Percentiles rank a stretch among this genome's conserved stretches.
phyloP scores from a whole-genome alignment of 257 asterid genomes.

The Petrea volubilis region DNA sequence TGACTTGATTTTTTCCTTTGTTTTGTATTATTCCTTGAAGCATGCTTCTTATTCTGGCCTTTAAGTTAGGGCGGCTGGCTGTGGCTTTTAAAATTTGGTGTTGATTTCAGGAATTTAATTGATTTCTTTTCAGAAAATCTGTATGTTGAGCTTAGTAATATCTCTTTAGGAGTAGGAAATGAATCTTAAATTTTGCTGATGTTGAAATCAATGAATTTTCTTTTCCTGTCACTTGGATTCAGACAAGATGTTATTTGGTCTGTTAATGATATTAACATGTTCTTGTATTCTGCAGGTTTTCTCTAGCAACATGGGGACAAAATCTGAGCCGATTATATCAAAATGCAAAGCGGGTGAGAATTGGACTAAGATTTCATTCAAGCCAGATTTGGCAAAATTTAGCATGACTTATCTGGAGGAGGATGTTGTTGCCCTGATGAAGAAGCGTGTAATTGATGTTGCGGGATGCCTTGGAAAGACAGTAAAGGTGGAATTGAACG shows the following conservation, averaged over 20 bases:
- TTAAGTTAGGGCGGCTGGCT: neutral
- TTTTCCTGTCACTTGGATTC: neutral
- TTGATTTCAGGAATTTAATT: neutral
- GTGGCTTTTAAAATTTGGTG: neutral
- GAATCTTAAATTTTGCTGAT: too few relatives aligned
- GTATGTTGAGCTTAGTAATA: too few relatives aligned
- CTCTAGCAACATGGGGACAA: constrained; percentile 83
- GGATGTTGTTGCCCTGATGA: constrained; percentile 94
- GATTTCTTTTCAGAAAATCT: too few relatives aligned
- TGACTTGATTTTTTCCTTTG: neutral
- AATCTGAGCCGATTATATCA: constrained; percentile 68
- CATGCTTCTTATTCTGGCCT: neutral
- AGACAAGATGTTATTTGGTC: too few relatives aligned
- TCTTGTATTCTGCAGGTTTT: constrained; percentile 57
- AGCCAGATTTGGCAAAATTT: constrained; percentile 90
- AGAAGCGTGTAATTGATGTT: constrained; percentile 85
- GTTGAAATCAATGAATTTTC: too few relatives aligned
- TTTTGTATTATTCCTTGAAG: neutral
- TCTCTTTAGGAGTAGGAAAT: too few relatives aligned
- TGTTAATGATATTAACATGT: neutral
- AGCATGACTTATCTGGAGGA: constrained; percentile 84
- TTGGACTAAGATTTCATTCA: constrained; percentile 92
- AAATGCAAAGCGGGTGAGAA: constrained; percentile 80
- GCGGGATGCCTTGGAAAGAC: constrained; percentile 93
- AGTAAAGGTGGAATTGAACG: constrained; percentile 89